phyloP scores from a whole-genome alignment of 139 green algal genomes.

The Auxenochlorella pyrenoidosa region DNA sequence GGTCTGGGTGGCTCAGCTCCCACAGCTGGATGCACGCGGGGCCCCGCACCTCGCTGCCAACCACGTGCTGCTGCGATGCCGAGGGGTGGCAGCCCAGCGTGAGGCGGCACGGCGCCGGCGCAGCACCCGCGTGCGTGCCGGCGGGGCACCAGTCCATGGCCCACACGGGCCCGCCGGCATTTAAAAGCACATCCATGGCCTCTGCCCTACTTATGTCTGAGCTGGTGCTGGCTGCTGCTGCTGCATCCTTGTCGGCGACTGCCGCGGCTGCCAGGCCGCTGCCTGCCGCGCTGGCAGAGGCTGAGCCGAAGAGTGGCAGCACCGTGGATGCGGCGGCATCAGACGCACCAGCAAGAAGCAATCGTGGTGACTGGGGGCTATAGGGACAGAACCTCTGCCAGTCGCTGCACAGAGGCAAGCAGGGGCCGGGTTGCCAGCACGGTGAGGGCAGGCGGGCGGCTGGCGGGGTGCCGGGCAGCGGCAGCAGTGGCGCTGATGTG shows the following conservation, averaged over 20 bases:
- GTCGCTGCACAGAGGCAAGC: neutral
- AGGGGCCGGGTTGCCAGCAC: neutral
- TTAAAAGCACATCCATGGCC: conserved; percentile 45
- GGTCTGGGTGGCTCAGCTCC: conserved; percentile 42
- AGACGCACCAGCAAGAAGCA: neutral
- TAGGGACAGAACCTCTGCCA: conserved; percentile 12
- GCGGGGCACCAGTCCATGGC: conserved; percentile 62
- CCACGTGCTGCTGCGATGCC: conserved; percentile 14
- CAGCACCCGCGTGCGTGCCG: neutral
- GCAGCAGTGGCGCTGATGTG: no score
- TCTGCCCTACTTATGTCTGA: neutral
- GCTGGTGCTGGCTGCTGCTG: neutral
- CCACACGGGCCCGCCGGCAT: conserved; percentile 63
- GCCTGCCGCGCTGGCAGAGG: neutral
- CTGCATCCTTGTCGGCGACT: neutral
- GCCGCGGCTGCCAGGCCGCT: neutral
- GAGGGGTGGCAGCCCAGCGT: conserved; percentile 57
- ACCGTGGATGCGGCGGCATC: neutral
- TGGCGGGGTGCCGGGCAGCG: neutral
- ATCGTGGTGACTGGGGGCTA: neutral
- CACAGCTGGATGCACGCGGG: conserved; percentile 64
- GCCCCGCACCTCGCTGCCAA: conserved; percentile 38
- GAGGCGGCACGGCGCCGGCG: conserved; percentile 37
- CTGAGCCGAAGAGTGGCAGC: conserved; percentile 14
- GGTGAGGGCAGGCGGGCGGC: neutral